Conservation (phyloP, 2,329 filamentous ascomycete genomes). For the Seiridium unicorne region DNA sequence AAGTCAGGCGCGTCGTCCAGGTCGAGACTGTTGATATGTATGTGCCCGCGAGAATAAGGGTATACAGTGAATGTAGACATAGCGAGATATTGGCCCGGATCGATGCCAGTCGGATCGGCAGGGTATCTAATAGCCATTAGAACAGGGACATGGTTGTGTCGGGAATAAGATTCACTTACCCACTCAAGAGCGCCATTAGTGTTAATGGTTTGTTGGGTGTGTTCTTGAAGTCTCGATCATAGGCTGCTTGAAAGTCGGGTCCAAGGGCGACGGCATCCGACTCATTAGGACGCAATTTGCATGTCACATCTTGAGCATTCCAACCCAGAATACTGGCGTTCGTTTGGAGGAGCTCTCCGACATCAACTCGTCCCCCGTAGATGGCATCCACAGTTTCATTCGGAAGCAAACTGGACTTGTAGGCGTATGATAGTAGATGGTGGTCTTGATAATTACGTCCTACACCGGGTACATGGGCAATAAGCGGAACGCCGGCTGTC, state of each 20-base stretch:
- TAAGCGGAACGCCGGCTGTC: slow-evolving; percentile 25
- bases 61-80: slow-evolving; percentile 52
- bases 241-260: slow-evolving; percentile 18
- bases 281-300: slow-evolving; percentile 20
- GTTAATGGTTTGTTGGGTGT: slow-evolving; percentile 17
- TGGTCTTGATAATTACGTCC: slow-evolving; percentile 49
- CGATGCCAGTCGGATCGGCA: background rate
- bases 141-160: background rate
- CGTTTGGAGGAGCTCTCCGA: slow-evolving; percentile 13
- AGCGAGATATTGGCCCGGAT: slow-evolving; percentile 44
- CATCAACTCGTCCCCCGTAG: slow-evolving; percentile 5
- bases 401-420: slow-evolving; percentile 25
- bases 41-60: slow-evolving; percentile 54
- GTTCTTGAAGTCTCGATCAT: slow-evolving; percentile 19
- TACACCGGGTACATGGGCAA: slow-evolving; percentile 43
- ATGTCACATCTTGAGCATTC: slow-evolving; percentile 17
- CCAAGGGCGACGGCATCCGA: slow-evolving; percentile 18
- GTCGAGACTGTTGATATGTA: slow-evolving; percentile 49
- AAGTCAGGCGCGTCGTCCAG: slow-evolving; percentile 47
- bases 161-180: background rate
- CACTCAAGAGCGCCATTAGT: slow-evolving; percentile 8
- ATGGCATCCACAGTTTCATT: slow-evolving; percentile 18
- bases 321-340: slow-evolving; percentile 18
- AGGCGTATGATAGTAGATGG: slow-evolving; percentile 46
- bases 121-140: background rate